phyloP scores from a whole-genome alignment of 805 yeast species.

The Debaryomyces tyrocola region DNA sequence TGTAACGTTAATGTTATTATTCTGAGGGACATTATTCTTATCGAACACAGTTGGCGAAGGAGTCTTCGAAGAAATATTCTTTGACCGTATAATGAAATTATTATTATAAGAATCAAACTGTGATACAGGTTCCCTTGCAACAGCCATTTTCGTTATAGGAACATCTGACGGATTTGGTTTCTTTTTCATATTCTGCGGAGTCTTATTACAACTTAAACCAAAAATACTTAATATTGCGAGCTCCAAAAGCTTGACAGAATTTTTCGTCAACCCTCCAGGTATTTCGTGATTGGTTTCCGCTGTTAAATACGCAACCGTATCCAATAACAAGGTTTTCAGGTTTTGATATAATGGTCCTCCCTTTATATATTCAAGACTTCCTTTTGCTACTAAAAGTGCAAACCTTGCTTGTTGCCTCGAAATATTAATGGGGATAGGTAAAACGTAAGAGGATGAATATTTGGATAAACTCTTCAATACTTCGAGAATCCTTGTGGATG shows the following conservation, averaged over 20 bases:
- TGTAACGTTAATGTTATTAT: not conserved
- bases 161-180: constrained; percentile 10
- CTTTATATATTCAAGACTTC: constrained; percentile 77
- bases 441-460: constrained; percentile 39
- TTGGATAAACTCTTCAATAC: constrained; percentile 44
- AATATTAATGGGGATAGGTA: constrained; percentile 66
- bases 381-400: constrained; percentile 65
- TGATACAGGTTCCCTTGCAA: constrained; percentile 17
- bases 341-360: constrained; percentile 80
- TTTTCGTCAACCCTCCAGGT: constrained; percentile 62
- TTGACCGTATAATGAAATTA: not conserved
- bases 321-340: constrained; percentile 55
- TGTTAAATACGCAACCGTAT: constrained; percentile 50
- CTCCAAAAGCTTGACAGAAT: constrained; percentile 57
- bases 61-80: not conserved
- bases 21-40: constrained; percentile 5
- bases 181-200: constrained; percentile 12
- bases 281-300: constrained; percentile 51
- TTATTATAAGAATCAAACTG: not conserved
- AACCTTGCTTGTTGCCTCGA: constrained; percentile 64
- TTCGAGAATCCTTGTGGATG: constrained; percentile 59
- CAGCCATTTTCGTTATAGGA: constrained; percentile 24
- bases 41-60: constrained; percentile 5
- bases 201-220: constrained; percentile 44
- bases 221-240: constrained; percentile 60